Evolutionary conservation across 306 rosid species (phyloP).

Genomic region (Abrus pulchellus): DNA sequence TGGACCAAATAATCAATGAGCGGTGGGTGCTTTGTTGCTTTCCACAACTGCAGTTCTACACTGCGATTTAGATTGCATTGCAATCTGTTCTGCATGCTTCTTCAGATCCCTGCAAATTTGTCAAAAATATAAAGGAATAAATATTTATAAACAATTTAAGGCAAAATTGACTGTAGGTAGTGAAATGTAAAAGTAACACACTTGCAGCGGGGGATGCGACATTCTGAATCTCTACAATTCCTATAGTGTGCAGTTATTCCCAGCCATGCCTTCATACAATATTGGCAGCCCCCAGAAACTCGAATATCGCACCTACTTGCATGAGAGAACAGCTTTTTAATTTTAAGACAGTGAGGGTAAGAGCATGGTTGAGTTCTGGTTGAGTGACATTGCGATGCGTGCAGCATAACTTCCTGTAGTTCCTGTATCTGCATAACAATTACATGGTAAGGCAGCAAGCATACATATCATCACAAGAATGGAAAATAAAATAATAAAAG

Average conservation of each 20-base stretch:
- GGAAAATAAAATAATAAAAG: neutral
- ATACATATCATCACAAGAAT: neutral
- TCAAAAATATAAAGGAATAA: slow-evolving; percentile 33
- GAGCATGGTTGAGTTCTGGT: slow-evolving; percentile 51
- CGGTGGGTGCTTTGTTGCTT: neutral
- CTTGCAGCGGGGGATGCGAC: slow-evolving; percentile 60
- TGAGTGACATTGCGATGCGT: slow-evolving; percentile 48
- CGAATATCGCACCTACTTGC: slow-evolving; percentile 49
- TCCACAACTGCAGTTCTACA: slow-evolving; percentile 35
- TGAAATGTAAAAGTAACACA: slow-evolving; percentile 33
- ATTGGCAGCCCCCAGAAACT: slow-evolving; percentile 48
- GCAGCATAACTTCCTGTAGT: slow-evolving; percentile 46
- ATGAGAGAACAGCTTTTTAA: slow-evolving; percentile 56
- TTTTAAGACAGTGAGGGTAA: slow-evolving; percentile 47
- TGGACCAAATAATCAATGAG: neutral
- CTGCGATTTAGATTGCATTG: slow-evolving; percentile 28
- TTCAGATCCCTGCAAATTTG: slow-evolving; percentile 54
- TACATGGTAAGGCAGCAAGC: neutral
- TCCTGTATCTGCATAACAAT: slow-evolving; percentile 43
- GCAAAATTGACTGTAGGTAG: neutral
- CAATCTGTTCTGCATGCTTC: slow-evolving; percentile 39
- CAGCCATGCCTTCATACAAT: slow-evolving; percentile 54
- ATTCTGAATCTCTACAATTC: slow-evolving; percentile 50
- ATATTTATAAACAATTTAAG: neutral
- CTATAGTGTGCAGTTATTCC: slow-evolving; percentile 42